These are phyloP conservation scores for Cyclostephanos tholiformis DNA, from an alignment of 108 stramenopile species.

Conservation along the genomic window DNA sequence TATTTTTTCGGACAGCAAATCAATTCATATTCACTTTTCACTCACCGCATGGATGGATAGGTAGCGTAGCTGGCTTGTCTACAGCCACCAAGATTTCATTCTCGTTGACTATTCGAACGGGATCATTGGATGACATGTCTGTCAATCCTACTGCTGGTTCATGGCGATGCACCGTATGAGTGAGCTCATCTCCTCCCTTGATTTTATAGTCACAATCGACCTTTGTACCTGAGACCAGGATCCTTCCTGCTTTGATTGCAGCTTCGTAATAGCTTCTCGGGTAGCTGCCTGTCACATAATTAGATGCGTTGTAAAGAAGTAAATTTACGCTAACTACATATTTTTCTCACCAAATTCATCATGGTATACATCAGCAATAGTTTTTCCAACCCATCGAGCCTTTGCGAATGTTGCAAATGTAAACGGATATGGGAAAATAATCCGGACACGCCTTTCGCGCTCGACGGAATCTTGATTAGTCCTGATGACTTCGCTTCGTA, in stretches of 20 bases:
- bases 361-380: conserved; percentile 71
- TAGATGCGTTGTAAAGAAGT: not conserved
- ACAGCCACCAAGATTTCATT: conserved; percentile 68
- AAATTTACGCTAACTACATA: not conserved
- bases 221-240: conserved; percentile 64
- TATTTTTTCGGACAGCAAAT: not conserved
- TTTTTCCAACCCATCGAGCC: conserved; percentile 72
- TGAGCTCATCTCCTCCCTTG: conserved; percentile 64
- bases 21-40: not conserved
- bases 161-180: conserved; percentile 86
- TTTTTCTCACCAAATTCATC: conserved; percentile 63
- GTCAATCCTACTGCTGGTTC: conserved; percentile 78
- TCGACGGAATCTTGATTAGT: not conserved
- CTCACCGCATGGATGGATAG: conserved; percentile 94
- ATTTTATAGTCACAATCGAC: conserved; percentile 61
- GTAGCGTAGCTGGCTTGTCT: conserved; percentile 90
- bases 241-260: conserved; percentile 77
- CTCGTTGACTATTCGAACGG: conserved; percentile 65
- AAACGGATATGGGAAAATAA: conserved; percentile 70
- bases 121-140: conserved; percentile 24
- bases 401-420: conserved; percentile 84
- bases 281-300: conserved; percentile 49
- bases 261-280: conserved; percentile 70
- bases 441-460: conserved; percentile 33
- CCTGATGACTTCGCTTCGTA: not conserved